These are phyloP conservation scores for Oehlia diaphana DNA, from an alignment of 192 early-diverging fungal genomes.

Conservation along the genomic window DNA sequence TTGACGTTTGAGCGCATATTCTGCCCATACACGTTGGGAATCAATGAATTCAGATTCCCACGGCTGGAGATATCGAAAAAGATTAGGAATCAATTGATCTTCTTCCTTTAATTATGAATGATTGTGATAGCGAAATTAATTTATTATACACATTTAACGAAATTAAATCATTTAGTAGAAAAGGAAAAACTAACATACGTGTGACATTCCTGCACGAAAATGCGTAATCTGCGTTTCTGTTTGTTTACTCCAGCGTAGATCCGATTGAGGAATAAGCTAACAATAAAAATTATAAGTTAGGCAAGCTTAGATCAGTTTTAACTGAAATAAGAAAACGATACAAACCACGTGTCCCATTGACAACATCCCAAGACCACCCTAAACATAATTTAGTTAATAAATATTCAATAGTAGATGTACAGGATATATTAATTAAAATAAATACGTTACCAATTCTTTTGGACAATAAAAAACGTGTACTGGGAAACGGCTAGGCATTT, in stretches of 20 bases:
- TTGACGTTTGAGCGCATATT: slow-evolving; percentile 95
- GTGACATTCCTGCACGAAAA: slow-evolving; percentile 97
- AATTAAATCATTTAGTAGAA: background rate
- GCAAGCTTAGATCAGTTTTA: background rate
- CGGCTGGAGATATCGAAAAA: slow-evolving; percentile 97
- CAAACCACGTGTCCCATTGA: slow-evolving; percentile 92
- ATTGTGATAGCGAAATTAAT: background rate
- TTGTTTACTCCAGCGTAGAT: slow-evolving; percentile 95
- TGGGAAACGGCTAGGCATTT: slow-evolving; percentile 98
- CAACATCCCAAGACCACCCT: slow-evolving; percentile 95
- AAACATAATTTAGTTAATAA: slow-evolving; percentile 58
- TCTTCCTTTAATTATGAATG: slow-evolving; percentile 53
- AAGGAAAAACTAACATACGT: slow-evolving; percentile 32
- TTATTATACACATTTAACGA: background rate
- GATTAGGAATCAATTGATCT: slow-evolving; percentile 94
- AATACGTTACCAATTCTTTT: slow-evolving; percentile 3
- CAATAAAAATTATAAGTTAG: background rate
- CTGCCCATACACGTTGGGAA: slow-evolving; percentile 98
- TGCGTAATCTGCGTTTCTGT: slow-evolving; percentile 97
- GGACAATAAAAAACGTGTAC: slow-evolving; percentile 80
- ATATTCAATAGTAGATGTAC: background rate
- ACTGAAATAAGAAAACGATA: background rate
- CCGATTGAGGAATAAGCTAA: slow-evolving; percentile 89
- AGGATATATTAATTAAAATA: background rate
- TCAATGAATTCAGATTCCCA: slow-evolving; percentile 99